A percentile compares a stretch with the other conserved stretches of the same genome.
Evolutionary conservation across 306 rosid species (phyloP).

Genomic region (apple (Malus domestica)): DNA sequence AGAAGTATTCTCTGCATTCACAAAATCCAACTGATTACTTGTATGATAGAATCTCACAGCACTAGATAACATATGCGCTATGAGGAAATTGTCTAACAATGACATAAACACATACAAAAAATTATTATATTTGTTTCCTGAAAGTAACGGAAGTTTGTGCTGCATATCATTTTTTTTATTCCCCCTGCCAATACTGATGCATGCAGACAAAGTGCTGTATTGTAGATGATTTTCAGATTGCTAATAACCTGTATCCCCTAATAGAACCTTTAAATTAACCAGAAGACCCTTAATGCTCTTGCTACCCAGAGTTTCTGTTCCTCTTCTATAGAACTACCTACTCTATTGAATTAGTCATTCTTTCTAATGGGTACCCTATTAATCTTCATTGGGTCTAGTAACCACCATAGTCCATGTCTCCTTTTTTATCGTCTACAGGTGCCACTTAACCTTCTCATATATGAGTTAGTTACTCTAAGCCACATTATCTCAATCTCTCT

Average conservation of each 20-base stretch:
- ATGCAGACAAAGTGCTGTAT: not conserved
- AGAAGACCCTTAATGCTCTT: not conserved
- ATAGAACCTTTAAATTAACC: not conserved
- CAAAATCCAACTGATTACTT: not conserved
- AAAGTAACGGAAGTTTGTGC: not conserved
- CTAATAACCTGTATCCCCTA: not conserved
- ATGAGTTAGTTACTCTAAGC: not conserved
- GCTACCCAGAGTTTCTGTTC: not conserved
- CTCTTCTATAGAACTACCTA: not conserved
- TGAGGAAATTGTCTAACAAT: not conserved
- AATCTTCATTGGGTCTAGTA: not conserved
- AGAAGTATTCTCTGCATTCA: slow-evolving; percentile 61
- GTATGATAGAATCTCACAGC: not conserved
- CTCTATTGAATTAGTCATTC: not conserved
- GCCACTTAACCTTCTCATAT: not conserved
- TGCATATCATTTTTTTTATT: not conserved
- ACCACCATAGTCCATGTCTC: not conserved
- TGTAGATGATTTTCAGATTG: not conserved
- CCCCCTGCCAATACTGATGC: not conserved
- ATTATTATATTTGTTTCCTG: not conserved
- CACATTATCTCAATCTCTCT: not conserved
- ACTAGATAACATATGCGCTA: not conserved
- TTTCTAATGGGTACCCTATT: not conserved
- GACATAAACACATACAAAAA: not conserved
- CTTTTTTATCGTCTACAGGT: not conserved